A percentile compares a stretch with the other conserved stretches of the same genome.
Conservation (phyloP, 2,329 filamentous ascomycete genomes). For the Stemphylium beticola region DNA sequence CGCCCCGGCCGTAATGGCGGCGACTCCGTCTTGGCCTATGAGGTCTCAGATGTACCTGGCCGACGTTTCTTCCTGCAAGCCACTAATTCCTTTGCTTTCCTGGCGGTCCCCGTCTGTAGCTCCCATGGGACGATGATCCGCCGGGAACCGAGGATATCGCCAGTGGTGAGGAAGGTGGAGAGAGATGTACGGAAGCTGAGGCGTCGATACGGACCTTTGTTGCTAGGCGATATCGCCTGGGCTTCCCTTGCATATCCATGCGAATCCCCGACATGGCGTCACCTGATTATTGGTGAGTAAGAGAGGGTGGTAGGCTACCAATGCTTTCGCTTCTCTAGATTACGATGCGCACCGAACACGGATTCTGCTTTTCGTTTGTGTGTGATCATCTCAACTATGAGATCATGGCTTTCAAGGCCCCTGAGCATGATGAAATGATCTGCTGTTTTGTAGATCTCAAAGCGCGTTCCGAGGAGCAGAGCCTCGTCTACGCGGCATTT, state of each 20-base stretch:
- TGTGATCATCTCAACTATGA: constrained; percentile 24
- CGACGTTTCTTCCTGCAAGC: constrained; percentile 35
- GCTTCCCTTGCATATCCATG: background rate
- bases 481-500: background rate
- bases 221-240: background rate
- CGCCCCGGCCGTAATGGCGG: constrained; percentile 22
- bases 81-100: constrained; percentile 35
- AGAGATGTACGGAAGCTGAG: background rate
- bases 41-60: constrained; percentile 27
- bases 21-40: constrained; percentile 27
- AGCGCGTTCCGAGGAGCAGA: background rate
- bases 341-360: constrained; percentile 26
- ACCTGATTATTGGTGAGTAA: background rate
- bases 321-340: constrained; percentile 16
- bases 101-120: background rate
- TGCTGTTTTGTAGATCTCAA: background rate
- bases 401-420: constrained; percentile 13
- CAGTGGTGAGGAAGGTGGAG: background rate
- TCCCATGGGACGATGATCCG: background rate
- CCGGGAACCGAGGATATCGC: background rate
- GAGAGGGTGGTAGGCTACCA: constrained; percentile 6
- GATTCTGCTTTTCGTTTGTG: constrained; percentile 17
- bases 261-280: background rate
- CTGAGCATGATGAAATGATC: background rate
- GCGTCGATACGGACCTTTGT: background rate